These are phyloP conservation scores for Fonsecaea multimorphosa DNA, from an alignment of 2,329 filamentous ascomycete species.

Conservation along the genomic window DNA sequence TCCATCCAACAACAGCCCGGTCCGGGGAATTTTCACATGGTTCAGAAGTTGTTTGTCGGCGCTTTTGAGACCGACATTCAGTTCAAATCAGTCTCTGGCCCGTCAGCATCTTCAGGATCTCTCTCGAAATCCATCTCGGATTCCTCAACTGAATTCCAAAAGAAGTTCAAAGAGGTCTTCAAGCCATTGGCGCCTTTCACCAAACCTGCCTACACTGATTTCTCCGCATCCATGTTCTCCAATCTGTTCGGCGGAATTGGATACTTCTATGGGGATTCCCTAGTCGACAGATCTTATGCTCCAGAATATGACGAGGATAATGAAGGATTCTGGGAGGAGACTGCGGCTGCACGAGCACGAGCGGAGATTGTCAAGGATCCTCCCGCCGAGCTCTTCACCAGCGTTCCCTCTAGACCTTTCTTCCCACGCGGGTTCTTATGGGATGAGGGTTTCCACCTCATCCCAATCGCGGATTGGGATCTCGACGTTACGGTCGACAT, in stretches of 20 bases:
- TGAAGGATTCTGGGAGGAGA: conserved; percentile 93
- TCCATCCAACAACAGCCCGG: conserved; percentile 73
- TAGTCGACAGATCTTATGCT: conserved; percentile 91
- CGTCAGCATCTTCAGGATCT: conserved; percentile 63
- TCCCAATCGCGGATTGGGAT: conserved; percentile 93
- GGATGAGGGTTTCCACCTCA: conserved; percentile 96
- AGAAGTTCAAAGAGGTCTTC: conserved; percentile 76
- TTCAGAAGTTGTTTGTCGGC: conserved; percentile 91
- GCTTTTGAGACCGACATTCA: conserved; percentile 91
- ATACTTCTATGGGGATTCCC: conserved; percentile 87
- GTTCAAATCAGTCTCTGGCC: conserved; percentile 78
- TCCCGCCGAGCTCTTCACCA: conserved; percentile 87
- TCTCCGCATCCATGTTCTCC: conserved; percentile 89
- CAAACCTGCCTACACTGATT: conserved; percentile 73
- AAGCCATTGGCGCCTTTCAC: conserved; percentile 77
- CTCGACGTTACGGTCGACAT: conserved; percentile 85
- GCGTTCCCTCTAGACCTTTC: conserved; percentile 89
- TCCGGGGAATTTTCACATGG: conserved; percentile 78
- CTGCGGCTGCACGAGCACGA: conserved; percentile 76
- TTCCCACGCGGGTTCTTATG: conserved; percentile 96
- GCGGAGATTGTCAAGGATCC: conserved; percentile 75
- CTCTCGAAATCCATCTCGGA: conserved; percentile 72
- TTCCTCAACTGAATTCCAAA: conserved; percentile 71
- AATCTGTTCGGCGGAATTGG: conserved; percentile 93
- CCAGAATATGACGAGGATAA: conserved; percentile 92